phyloP scores from a whole-genome alignment of 2,329 filamentous ascomycete species.

The Fusarium poae region DNA sequence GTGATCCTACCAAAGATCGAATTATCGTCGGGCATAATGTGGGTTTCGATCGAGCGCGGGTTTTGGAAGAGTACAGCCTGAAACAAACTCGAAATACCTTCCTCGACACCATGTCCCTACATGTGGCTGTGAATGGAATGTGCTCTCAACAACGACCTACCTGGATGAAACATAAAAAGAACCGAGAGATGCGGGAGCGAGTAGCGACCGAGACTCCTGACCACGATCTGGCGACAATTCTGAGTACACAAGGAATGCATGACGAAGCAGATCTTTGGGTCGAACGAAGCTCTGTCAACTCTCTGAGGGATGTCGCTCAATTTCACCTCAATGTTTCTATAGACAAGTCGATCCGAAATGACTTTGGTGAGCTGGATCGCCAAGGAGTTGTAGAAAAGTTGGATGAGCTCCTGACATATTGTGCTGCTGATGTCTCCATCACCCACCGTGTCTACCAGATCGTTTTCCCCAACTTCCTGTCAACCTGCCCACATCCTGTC shows the following conservation, averaged over 20 bases:
- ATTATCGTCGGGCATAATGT: slow-evolving; percentile 95
- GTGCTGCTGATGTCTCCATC: slow-evolving; percentile 91
- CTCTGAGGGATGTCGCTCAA: slow-evolving; percentile 92
- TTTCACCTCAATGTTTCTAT: slow-evolving; percentile 94
- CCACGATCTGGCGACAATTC: slow-evolving; percentile 75
- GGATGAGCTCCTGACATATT: slow-evolving; percentile 90
- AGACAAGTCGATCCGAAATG: slow-evolving; percentile 88
- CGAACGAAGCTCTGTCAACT: slow-evolving; percentile 93
- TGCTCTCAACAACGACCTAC: slow-evolving; percentile 95
- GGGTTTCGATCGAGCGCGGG: slow-evolving; percentile 90
- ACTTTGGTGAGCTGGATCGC: slow-evolving; percentile 86
- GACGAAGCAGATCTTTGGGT: slow-evolving; percentile 98
- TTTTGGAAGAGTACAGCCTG: slow-evolving; percentile 89
- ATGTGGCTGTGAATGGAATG: slow-evolving; percentile 99
- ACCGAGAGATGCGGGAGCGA: slow-evolving; percentile 83
- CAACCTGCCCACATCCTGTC: slow-evolving; percentile 94
- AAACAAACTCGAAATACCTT: slow-evolving; percentile 87
- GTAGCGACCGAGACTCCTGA: slow-evolving; percentile 79
- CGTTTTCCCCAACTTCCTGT: slow-evolving; percentile 89
- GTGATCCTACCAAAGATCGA: slow-evolving; percentile 77
- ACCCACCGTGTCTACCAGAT: slow-evolving; percentile 95
- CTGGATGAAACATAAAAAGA: slow-evolving; percentile 98
- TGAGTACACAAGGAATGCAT: slow-evolving; percentile 77
- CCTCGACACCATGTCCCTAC: slow-evolving; percentile 97
- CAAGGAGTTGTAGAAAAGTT: slow-evolving; percentile 77